Percentiles rank a stretch among this genome's conserved stretches.
These are phyloP conservation scores for Candida corydali DNA, from an alignment of 805 yeast species.

Conservation along the genomic window DNA sequence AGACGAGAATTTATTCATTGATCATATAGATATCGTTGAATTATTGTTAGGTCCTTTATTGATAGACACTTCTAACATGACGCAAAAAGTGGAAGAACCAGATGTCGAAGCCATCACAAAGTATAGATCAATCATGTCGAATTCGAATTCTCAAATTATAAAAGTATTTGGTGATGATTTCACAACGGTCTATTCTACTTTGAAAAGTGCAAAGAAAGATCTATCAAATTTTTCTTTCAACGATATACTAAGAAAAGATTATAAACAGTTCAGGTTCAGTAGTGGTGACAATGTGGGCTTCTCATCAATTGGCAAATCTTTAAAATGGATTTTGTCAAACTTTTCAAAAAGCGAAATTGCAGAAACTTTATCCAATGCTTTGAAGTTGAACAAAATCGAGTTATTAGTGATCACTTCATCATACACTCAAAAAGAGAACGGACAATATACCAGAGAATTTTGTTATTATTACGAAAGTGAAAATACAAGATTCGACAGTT, in stretches of 20 bases:
- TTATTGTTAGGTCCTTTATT: conserved; percentile 65
- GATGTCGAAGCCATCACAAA: conserved; percentile 47
- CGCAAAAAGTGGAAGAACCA: conserved; percentile 54
- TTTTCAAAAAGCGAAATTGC: conserved; percentile 21
- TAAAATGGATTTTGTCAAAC: conserved; percentile 45
- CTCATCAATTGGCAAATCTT: conserved; percentile 65
- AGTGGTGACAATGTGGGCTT: conserved; percentile 56
- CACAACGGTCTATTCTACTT: conserved; percentile 15
- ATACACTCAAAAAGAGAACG: conserved; percentile 29
- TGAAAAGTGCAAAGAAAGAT: conserved; percentile 54
- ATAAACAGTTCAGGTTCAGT: conserved; percentile 59
- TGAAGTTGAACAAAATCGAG: conserved; percentile 20
- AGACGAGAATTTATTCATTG: conserved; percentile 13
- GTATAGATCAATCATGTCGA: conserved; percentile 26
- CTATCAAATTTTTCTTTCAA: conserved; percentile 53
- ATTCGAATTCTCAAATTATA: neutral
- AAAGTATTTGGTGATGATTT: neutral
- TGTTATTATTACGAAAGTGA: conserved; percentile 18
- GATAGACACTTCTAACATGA: conserved; percentile 71
- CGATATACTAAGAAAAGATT: conserved; percentile 78
- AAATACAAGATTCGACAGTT: conserved; percentile 13
- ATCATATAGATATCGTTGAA: conserved; percentile 33
- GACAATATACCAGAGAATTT: conserved; percentile 32
- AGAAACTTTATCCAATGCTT: conserved; percentile 17
- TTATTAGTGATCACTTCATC: conserved; percentile 36